Percentiles rank a stretch among this genome's conserved stretches.
Conservation (phyloP, 495 filamentous ascomycete genomes). For the Penicillium verhagenii region DNA sequence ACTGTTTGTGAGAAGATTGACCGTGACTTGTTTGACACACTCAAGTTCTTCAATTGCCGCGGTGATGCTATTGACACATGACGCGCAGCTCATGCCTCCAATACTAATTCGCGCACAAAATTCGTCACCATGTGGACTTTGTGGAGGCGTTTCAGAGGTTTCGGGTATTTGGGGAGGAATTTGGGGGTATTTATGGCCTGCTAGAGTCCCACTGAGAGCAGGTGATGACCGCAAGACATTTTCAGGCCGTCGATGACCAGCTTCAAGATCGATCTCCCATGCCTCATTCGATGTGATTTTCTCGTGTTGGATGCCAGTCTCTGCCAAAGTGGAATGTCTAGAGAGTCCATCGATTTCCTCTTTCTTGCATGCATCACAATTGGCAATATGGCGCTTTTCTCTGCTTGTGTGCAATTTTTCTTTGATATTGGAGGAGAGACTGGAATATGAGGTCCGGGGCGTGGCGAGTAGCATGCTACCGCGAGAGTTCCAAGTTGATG, state of each 20-base stretch:
- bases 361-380: constrained; percentile 50
- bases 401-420: constrained; percentile 20
- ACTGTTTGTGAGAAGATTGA: constrained; percentile 60
- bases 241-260: background rate
- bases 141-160: background rate
- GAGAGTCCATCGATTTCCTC: constrained; percentile 26
- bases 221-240: background rate
- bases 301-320: constrained; percentile 6
- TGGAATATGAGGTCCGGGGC: constrained; percentile 23
- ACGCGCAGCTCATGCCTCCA: constrained; percentile 65
- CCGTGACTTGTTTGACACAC: constrained; percentile 53
- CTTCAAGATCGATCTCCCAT: constrained; percentile 2
- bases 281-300: constrained; percentile 9
- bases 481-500: constrained; percentile 30
- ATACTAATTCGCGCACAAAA: constrained; percentile 52
- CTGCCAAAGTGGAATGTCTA: constrained; percentile 5
- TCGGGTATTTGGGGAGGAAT: constrained; percentile 4
- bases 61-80: constrained; percentile 57
- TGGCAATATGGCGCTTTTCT: constrained; percentile 39
- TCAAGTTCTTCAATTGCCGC: constrained; percentile 47
- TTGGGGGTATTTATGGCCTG: background rate
- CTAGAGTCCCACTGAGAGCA: background rate
- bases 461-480: constrained; percentile 23
- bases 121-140: constrained; percentile 12
- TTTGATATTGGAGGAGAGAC: constrained; percentile 24